These are phyloP conservation scores for Taphrina confusa DNA, from an alignment of 1,139 yeast species.

Conservation along the genomic window DNA sequence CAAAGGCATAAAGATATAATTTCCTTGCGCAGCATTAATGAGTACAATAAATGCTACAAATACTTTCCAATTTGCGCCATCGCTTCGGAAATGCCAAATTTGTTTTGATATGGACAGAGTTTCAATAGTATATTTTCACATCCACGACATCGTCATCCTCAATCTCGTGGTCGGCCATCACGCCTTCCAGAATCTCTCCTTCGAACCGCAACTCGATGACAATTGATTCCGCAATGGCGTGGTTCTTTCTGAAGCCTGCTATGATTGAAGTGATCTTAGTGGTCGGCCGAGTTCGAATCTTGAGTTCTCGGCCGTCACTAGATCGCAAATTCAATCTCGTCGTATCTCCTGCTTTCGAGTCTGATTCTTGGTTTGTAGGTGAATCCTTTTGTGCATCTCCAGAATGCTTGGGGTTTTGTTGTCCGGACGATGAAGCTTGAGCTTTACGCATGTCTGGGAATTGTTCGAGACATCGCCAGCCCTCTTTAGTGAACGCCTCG, in stretches of 20 bases:
- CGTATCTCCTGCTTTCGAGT: background rate
- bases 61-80: no score
- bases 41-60: no score
- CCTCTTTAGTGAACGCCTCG: conserved; percentile 22
- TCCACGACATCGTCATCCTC: conserved; percentile 23
- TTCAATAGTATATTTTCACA: conserved; percentile 6
- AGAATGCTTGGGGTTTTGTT: background rate
- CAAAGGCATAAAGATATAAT: conserved; percentile 13
- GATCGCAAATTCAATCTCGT: conserved; percentile 10
- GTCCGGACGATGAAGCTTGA: background rate
- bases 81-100: no score
- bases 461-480: conserved; percentile 18
- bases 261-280: conserved; percentile 10
- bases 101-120: no score
- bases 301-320: conserved; percentile 15
- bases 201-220: conserved; percentile 10
- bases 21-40: no score
- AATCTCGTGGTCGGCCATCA: conserved; percentile 17
- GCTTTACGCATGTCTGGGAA: conserved; percentile 18
- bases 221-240: background rate
- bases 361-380: background rate
- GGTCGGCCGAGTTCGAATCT: conserved; percentile 1
- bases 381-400: background rate
- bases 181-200: conserved; percentile 20
- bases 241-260: conserved; percentile 7